Percentiles rank a stretch among this genome's conserved stretches.
Conservation (phyloP, 176 grass and related monocot genomes). For the Aegilops speltoides region DNA sequence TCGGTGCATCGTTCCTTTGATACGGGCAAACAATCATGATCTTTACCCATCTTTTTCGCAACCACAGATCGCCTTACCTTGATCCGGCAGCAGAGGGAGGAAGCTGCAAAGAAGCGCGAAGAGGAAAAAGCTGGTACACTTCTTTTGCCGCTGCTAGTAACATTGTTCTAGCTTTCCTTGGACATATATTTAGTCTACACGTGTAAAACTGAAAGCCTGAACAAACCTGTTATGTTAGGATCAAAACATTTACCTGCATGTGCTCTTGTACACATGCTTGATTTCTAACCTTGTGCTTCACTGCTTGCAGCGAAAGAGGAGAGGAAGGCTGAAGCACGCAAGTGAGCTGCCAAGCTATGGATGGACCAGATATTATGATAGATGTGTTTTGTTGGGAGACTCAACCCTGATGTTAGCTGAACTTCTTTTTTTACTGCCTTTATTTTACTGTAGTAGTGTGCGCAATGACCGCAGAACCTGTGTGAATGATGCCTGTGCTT, state of each 20-base stretch:
- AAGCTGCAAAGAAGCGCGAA: constrained; percentile 84
- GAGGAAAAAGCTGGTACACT: constrained; percentile 83
- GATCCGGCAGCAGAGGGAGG: constrained; percentile 71
- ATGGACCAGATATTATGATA: neutral
- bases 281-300: constrained; percentile 11
- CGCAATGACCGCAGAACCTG: neutral
- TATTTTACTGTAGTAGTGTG: neutral
- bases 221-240: neutral
- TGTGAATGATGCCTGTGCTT: constrained; percentile 4
- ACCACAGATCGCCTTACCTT: constrained; percentile 65
- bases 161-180: neutral
- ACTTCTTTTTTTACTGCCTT: neutral
- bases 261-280: neutral
- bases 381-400: neutral
- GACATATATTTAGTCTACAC: neutral
- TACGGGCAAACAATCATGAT: neutral
- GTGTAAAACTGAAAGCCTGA: neutral
- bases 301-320: constrained; percentile 64
- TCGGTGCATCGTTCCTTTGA: neutral
- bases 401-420: neutral
- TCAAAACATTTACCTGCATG: neutral
- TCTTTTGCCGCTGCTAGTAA: neutral
- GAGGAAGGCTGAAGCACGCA: constrained; percentile 61
- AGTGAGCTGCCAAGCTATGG: constrained; percentile 28
- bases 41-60: neutral